These are phyloP conservation scores for Diaporthe citrichinensis DNA, from an alignment of 2,329 filamentous ascomycete genomes.

Conservation along the genomic window DNA sequence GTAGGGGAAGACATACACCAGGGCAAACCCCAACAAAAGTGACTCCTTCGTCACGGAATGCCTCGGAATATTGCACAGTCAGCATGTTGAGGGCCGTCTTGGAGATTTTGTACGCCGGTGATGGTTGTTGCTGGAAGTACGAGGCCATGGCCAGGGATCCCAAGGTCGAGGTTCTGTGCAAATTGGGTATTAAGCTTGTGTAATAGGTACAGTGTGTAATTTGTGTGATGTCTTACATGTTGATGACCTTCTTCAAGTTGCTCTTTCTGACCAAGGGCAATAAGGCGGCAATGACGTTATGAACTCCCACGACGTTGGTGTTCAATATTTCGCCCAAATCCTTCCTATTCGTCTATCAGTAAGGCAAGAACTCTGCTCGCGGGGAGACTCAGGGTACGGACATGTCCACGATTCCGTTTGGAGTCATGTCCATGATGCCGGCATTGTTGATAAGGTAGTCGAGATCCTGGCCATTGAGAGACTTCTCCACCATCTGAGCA, in stretches of 20 bases:
- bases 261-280: not conserved
- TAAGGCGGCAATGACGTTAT: not conserved
- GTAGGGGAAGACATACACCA: conserved; percentile 53
- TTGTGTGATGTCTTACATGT: conserved; percentile 52
- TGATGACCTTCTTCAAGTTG: conserved; percentile 57
- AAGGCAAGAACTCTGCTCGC: not conserved
- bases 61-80: conserved; percentile 58
- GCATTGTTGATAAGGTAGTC: conserved; percentile 54
- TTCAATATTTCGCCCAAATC: conserved; percentile 49
- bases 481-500: conserved; percentile 49
- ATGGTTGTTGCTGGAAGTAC: conserved; percentile 53
- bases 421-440: not conserved
- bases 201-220: not conserved
- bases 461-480: conserved; percentile 55
- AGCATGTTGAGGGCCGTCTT: conserved; percentile 64
- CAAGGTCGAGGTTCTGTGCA: conserved; percentile 37
- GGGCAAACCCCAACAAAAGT: conserved; percentile 60
- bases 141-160: conserved; percentile 43
- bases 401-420: not conserved
- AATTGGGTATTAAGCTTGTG: conserved; percentile 5
- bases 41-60: conserved; percentile 58
- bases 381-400: not conserved
- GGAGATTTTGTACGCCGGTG: conserved; percentile 49
- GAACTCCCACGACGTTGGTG: conserved; percentile 42
- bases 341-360: conserved; percentile 55